Evolutionary conservation across 2,329 filamentous ascomycete species (phyloP).

Genomic region (Claviceps quebecensis): DNA sequence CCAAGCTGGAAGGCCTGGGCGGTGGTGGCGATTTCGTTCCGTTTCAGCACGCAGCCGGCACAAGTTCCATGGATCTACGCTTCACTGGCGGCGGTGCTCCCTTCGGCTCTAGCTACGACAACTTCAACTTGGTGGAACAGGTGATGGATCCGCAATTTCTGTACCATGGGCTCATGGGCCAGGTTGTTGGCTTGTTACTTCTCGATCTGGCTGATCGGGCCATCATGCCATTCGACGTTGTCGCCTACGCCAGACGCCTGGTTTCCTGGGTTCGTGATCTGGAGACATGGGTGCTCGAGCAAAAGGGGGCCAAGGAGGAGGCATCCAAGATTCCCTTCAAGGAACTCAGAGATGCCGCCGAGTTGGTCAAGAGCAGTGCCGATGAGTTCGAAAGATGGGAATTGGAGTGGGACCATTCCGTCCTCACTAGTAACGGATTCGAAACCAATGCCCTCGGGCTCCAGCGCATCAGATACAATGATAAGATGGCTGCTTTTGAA

Average conservation of each 20-base stretch:
- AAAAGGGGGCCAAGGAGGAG: slow-evolving; percentile 25
- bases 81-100: slow-evolving; percentile 58
- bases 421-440: slow-evolving; percentile 59
- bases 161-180: slow-evolving; percentile 66
- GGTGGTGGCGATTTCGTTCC: slow-evolving; percentile 72
- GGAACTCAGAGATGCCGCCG: slow-evolving; percentile 39
- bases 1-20: slow-evolving; percentile 53
- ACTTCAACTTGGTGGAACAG: slow-evolving; percentile 68
- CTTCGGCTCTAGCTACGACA: slow-evolving; percentile 78
- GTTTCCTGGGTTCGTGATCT: slow-evolving; percentile 52
- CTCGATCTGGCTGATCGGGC: slow-evolving; percentile 73
- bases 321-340: slow-evolving; percentile 14
- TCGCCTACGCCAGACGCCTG: slow-evolving; percentile 55
- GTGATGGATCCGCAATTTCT: slow-evolving; percentile 70
- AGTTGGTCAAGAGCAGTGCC: slow-evolving; percentile 35
- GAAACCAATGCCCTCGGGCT: slow-evolving; percentile 56
- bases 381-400: slow-evolving; percentile 64
- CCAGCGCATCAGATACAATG: slow-evolving; percentile 63
- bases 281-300: slow-evolving; percentile 46
- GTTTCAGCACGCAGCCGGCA: slow-evolving; percentile 85
- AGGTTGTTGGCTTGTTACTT: slow-evolving; percentile 69
- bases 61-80: slow-evolving; percentile 71
- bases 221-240: slow-evolving; percentile 69
- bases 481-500: slow-evolving; percentile 68
- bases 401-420: slow-evolving; percentile 56